Percentiles rank a stretch among this genome's conserved stretches.
Conservation (phyloP, 148 eudicot genomes). For the Selenicereus undatus region DNA sequence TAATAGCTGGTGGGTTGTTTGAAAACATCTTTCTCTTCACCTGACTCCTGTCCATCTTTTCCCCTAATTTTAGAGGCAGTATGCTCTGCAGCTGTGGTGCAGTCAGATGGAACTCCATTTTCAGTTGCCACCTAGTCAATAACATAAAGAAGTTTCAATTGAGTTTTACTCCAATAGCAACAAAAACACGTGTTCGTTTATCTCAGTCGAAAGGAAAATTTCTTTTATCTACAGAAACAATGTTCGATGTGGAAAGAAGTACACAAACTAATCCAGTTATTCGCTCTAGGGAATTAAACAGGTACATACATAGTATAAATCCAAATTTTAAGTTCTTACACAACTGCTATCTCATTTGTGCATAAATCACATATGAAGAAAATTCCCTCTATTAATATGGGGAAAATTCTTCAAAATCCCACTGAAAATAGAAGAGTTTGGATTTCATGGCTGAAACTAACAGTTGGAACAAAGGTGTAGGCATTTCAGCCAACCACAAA, state of each 20-base stretch:
- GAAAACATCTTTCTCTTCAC: conserved; percentile 46
- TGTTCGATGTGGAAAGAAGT: no score
- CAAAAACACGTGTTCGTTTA: not conserved
- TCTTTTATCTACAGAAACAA: not conserved
- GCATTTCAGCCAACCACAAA: not conserved
- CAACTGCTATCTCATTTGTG: not conserved
- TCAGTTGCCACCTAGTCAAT: conserved; percentile 22
- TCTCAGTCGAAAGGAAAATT: not conserved
- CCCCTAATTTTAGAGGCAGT: conserved; percentile 43
- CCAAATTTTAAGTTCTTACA: not conserved
- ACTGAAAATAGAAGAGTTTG: not conserved
- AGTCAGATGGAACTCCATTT: conserved; percentile 19
- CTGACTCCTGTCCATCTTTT: conserved; percentile 37
- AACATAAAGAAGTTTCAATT: not conserved
- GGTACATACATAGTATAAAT: not conserved
- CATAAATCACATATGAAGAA: not conserved
- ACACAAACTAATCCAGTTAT: not conserved
- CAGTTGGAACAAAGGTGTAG: not conserved
- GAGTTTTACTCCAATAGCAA: not conserved
- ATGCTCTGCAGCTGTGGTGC: conserved; percentile 29
- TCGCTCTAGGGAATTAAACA: not conserved
- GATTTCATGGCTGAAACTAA: not conserved
- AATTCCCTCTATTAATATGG: not conserved
- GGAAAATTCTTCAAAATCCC: no score
- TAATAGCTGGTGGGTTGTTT: conserved; percentile 56